Evolutionary conservation across 106 monocot genomes (phyloP).

Genomic region (Allium cepa): DNA sequence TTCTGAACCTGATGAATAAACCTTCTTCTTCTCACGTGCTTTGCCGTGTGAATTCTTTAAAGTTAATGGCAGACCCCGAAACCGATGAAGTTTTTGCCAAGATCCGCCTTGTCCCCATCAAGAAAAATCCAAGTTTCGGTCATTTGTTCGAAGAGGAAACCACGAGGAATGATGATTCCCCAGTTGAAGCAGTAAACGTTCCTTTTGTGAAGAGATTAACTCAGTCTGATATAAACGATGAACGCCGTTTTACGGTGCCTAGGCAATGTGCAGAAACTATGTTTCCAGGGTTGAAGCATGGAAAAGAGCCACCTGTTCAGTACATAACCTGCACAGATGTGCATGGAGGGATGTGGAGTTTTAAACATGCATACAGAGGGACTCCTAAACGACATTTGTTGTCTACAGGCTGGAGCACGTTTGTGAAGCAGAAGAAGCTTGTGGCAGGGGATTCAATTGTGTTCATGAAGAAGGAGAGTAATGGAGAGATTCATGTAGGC

Average conservation of each 20-base stretch:
- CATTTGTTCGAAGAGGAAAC: background rate
- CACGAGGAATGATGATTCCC: too few species aligned
- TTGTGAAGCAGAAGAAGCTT: slow-evolving; percentile 58
- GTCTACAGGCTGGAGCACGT: slow-evolving; percentile 55
- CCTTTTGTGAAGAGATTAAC: slow-evolving; percentile 58
- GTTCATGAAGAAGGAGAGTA: slow-evolving; percentile 39
- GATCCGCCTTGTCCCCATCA: slow-evolving; percentile 21
- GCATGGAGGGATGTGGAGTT: slow-evolving; percentile 54
- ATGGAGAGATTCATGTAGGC: slow-evolving; percentile 43
- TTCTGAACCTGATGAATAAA: too few species aligned
- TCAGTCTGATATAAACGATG: slow-evolving; percentile 45
- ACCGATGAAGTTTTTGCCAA: slow-evolving; percentile 53
- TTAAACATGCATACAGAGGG: slow-evolving; percentile 49
- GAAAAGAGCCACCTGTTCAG: slow-evolving; percentile 48
- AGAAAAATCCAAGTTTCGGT: slow-evolving; percentile 4
- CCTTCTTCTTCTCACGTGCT: slow-evolving; percentile 22
- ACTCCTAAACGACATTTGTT: slow-evolving; percentile 51
- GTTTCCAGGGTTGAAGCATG: slow-evolving; percentile 48
- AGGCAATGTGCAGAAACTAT: slow-evolving; percentile 46
- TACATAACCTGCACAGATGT: slow-evolving; percentile 41
- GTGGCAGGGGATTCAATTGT: slow-evolving; percentile 63
- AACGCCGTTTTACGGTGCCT: slow-evolving; percentile 48
- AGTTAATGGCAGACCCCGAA: slow-evolving; percentile 38
- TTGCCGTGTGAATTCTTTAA: slow-evolving; percentile 29
- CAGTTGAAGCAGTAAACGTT: slow-evolving; percentile 14